phyloP scores from a whole-genome alignment of 2,329 filamentous ascomycete genomes.

The Pezicula radicicola region DNA sequence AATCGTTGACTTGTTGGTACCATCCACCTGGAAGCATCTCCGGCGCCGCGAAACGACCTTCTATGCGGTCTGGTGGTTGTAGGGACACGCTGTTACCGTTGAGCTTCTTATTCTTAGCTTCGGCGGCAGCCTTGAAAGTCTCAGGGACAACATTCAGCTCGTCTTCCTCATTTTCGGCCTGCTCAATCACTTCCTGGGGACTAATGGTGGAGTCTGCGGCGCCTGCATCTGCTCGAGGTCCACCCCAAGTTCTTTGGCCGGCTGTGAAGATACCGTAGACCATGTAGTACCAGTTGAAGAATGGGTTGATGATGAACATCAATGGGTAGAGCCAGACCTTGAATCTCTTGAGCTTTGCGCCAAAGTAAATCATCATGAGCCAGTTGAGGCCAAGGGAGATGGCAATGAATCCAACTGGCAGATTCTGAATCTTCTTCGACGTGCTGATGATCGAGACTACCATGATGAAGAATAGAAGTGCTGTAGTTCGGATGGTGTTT shows the following conservation, averaged over 20 bases:
- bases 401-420: conserved; percentile 91
- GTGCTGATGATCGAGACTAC: conserved; percentile 82
- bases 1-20: conserved; percentile 69
- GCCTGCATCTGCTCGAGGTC: conserved; percentile 85
- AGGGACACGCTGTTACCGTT: conserved; percentile 54
- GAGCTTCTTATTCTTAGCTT: conserved; percentile 45
- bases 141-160: conserved; percentile 88
- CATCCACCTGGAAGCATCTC: conserved; percentile 65
- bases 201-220: conserved; percentile 73
- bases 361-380: conserved; percentile 95
- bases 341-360: conserved; percentile 78
- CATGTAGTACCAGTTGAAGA: conserved; percentile 98
- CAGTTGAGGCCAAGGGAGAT: conserved; percentile 93
- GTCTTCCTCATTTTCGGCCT: conserved; percentile 75
- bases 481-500: conserved; percentile 93
- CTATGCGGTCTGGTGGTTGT: conserved; percentile 69
- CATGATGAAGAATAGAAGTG: conserved; percentile 92
- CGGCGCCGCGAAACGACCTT: conserved; percentile 75
- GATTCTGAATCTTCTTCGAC: conserved; percentile 70
- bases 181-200: conserved; percentile 78
- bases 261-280: conserved; percentile 95
- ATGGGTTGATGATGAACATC: conserved; percentile 94
- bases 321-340: conserved; percentile 94
- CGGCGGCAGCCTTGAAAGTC: conserved; percentile 66
- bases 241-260: conserved; percentile 92